phyloP scores from a whole-genome alignment of 345 rosid species.

The Bretschneidera sinensis region DNA sequence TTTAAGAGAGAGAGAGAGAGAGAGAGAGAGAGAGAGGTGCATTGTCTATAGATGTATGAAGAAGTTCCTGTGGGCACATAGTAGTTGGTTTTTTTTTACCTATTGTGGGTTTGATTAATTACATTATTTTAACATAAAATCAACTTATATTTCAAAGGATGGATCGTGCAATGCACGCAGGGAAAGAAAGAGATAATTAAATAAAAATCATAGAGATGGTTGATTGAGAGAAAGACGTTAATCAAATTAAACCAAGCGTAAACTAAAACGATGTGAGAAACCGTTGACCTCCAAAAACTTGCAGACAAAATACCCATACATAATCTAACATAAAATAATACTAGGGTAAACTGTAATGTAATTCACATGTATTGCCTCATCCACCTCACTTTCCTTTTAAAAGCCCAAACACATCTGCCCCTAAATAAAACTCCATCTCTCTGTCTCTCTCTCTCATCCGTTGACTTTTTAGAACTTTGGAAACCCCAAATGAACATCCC shows the following conservation, averaged over 20 bases:
- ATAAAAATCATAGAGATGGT: too few species aligned
- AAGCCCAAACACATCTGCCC: constrained; percentile 15
- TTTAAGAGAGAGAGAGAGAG: too few species aligned
- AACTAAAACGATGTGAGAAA: background rate
- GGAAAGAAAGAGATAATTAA: background rate
- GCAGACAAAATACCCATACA: background rate
- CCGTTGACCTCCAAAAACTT: constrained; percentile 21
- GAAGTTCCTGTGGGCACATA: too few species aligned
- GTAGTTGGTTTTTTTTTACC: too few species aligned
- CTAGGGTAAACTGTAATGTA: too few species aligned
- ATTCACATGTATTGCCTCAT: background rate
- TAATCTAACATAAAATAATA: too few species aligned
- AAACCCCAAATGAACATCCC: constrained; percentile 4
- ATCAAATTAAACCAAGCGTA: background rate
- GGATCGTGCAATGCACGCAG: background rate
- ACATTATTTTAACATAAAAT: too few species aligned
- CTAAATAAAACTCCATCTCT: constrained; percentile 24
- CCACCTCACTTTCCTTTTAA: constrained; percentile 5
- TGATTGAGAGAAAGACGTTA: constrained; percentile 8
- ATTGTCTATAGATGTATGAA: too few species aligned
- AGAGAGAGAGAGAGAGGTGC: too few species aligned
- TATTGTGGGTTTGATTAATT: too few species aligned
- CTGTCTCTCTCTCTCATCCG: constrained; percentile 16
- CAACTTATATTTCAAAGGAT: too few species aligned
- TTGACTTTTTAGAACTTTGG: constrained; percentile 36